Base-by-base conservation (phyloP, 805 yeast genomes). In the Tetrapisispora arboricola region DNA sequence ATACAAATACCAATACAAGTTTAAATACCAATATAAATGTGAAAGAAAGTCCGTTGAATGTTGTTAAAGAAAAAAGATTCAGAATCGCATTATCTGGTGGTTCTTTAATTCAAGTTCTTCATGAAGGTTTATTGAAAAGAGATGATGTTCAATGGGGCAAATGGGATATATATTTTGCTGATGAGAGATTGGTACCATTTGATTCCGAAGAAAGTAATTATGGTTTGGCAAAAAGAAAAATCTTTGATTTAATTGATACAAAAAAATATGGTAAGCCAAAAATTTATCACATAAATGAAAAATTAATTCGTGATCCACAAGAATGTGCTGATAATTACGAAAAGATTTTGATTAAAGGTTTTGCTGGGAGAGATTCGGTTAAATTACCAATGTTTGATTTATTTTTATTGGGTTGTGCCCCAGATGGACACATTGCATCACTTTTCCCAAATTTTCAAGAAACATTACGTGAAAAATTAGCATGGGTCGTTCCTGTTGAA, bases 371-470 rank as follows among this genome's bases (percentile, higher is more conserved):
- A 60, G 97, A 92, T 63, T 81, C 95, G 15, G 98, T 92, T 42
- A 87, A 88, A 64, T 72, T 90, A 46, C 98, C 98, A 44, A 79
- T 85, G 76, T 90, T 92, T 65, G 97, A 92, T 62, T 66, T 92
- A 40, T 74, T 92, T 47, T 68, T 92, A 49, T 70, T 92, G 44
- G 98, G 98, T 20, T 90, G 97, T 70, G 98, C 98, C 1, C 97
- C 97, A 3, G 98, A 90, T 62, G 98, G 98, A 18, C 98, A 90
- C 62, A 84, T 86, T 56, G 95, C 96, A 39, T 86, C 95, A n/a
- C 72, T 90, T 42, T 90, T 90, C 70, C 98, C 98, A 18, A 81
- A 82, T 58, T 66, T 65, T 46, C 92, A 84, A 55, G 92, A 84
- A 50, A 81, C 84, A 42, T 68, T 90, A 49, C 73, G 96, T 57